phyloP scores from a whole-genome alignment of 306 rosid species.

The Oemleria cerasiformis region DNA sequence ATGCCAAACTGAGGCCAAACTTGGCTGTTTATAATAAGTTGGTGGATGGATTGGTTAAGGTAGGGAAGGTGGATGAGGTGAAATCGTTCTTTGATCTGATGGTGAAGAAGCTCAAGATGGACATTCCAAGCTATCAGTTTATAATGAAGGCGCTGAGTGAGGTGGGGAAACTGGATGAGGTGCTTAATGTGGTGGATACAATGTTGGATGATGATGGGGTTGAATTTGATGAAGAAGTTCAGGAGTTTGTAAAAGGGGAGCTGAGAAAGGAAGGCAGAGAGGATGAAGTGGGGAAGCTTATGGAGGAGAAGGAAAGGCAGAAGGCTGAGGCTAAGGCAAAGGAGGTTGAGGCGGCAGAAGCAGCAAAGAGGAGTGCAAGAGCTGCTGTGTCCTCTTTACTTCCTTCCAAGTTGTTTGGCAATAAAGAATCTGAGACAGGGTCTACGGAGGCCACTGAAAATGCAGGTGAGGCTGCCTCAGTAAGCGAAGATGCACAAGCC shows the following conservation, averaged over 20 bases:
- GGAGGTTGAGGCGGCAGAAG: conserved; percentile 91
- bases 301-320: conserved; percentile 91
- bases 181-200: conserved; percentile 70
- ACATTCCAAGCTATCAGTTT: conserved; percentile 71
- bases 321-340: conserved; percentile 96
- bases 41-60: conserved; percentile 78
- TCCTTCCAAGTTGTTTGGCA: conserved; percentile 76
- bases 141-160: conserved; percentile 81
- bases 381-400: conserved; percentile 76
- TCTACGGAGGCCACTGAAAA: conserved; percentile 34
- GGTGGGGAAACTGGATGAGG: conserved; percentile 62
- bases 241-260: conserved; percentile 73
- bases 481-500: conserved; percentile 30
- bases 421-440: conserved; percentile 44
- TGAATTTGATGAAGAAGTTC: conserved; percentile 73
- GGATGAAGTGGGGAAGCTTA: conserved; percentile 68
- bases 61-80: conserved; percentile 70
- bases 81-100: conserved; percentile 73
- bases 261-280: conserved; percentile 85
- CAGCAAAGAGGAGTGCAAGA: conserved; percentile 77
- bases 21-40: conserved; percentile 76
- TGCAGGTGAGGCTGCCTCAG: conserved; percentile 21
- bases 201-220: conserved; percentile 76
- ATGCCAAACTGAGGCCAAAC: conserved; percentile 76
- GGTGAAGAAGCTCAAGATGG: conserved; percentile 98